Conservation (phyloP, 306 rosid species). For the Pyrus bretschneideri region DNA sequence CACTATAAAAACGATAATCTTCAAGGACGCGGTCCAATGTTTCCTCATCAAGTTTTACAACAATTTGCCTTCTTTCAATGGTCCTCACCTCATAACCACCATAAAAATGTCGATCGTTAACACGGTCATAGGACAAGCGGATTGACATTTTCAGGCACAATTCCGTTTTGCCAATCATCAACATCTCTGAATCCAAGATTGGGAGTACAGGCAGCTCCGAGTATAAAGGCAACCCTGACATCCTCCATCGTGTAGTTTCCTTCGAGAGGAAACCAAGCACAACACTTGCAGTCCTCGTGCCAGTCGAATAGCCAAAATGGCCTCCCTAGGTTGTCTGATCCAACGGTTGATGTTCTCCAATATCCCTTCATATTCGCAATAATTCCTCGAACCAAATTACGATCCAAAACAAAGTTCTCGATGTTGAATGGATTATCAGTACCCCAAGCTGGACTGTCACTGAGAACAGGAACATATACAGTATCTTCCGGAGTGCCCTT, state of each 20-base stretch:
- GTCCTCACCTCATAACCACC: not conserved
- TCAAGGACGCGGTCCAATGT: not conserved
- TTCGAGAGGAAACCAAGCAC: not conserved
- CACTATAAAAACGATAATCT: no score
- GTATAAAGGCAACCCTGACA: not conserved
- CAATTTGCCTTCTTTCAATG: not conserved
- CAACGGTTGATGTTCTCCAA: slow-evolving; percentile 1
- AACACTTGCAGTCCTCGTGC: not conserved
- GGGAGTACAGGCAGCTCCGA: not conserved
- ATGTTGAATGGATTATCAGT: not conserved
- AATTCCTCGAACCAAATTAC: not conserved
- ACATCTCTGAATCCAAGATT: not conserved
- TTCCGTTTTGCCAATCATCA: slow-evolving; percentile 1
- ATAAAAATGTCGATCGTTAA: not conserved
- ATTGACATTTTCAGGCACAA: not conserved
- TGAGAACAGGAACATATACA: not conserved
- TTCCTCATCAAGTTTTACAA: not conserved
- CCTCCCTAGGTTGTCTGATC: not conserved
- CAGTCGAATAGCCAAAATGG: not conserved
- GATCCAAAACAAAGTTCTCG: not conserved
- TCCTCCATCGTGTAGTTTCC: not conserved
- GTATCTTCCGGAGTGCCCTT: not conserved
- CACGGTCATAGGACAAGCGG: not conserved
- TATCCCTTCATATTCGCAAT: not conserved
- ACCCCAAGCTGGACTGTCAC: not conserved